Base-by-base conservation (phyloP, 2,329 filamentous ascomycete genomes). In the Fusarium tricinctum region DNA sequence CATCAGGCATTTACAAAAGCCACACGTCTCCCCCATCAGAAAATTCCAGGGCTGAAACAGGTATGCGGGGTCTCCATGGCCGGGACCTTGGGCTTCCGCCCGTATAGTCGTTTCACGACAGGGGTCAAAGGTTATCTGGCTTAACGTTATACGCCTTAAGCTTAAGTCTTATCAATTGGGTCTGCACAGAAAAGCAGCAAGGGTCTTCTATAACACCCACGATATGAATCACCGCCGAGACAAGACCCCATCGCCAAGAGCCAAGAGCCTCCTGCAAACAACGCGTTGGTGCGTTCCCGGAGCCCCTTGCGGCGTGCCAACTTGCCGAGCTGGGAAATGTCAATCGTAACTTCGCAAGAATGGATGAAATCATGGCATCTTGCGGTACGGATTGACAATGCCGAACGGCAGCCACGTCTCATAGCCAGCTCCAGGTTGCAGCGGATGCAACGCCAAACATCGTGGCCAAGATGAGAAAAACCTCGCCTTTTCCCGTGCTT, bases 371-470 rank as follows among this genome's bases (percentile, higher is more conserved):
- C 58, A 53, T 62, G 57, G 43, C n/a, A 61, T 30, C n/a, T 44
- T 47, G 30, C 13, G 15, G 53, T 47, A 30, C 61, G 59, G 61
- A 35, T 64, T 45, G 20, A n/a, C 40, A 12, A 33, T 39, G 35
- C 62, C 62, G 62, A 64, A 53, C 23, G 12, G n/a, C 47, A 65
- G 62, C 46, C 53, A 53, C 17, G 62, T 65, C 62, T 65, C 62
- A 65, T 59, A 39, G 45, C 35, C 10, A 45, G 12, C 42, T 44
- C 19, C 30, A 52, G 40, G 38, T 28, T 54, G 19, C 17, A 12
- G 10, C 22, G 46, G 26, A 51, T 64, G 46, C 40, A 15, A 53
- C 46, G 39, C 20, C 57, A 65, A 59, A 65, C 46, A 64, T 64
- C 40, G 44, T 42, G 46, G 55, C 61, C 61, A 17, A 59, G 38